Base-by-base conservation (phyloP, 2,329 filamentous ascomycete genomes). In the Cercospora beticola region DNA sequence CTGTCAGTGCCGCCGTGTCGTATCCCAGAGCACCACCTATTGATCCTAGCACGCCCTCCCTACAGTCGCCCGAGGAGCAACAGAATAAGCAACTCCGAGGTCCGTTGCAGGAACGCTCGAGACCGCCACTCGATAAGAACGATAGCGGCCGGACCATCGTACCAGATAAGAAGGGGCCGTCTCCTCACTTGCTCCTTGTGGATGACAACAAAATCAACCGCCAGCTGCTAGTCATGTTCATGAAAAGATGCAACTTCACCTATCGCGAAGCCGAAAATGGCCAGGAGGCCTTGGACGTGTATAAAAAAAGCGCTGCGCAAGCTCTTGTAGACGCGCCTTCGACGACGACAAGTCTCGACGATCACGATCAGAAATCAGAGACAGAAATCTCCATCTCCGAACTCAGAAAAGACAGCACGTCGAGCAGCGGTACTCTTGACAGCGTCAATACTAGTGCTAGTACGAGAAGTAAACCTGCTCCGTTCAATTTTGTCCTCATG, bases 401-500 rank as follows among this genome's bases (percentile, higher is more conserved):
- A 62, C 21, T 52, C 7, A 18, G 30, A 31, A 61, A 58, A 36
- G 65, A 66, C 14, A 62, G 54, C 30, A 56, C 26, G 8, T 64
- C 46, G n/a, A 64, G 62, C 62, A 54, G 16, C 46, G 52, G 14
- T 21, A 52, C 46, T 52, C 18, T 52, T 9, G 18, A 23, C 12
- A 52, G 46, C 46, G 21, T 52, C 12, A 52, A 23, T 1, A 52
- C 46, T 21, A 52, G 18, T 10, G 28, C 43, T 16, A 63, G 61
- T 18, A 40, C 61, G 18, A 64, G 62, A 18, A 64, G 14, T 26
- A 64, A 16, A 43, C 62, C 62, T 26, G 49, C 62, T 18, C 62
- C 62, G 6, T 73, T 73, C 30, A 66, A 73, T 23, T 71, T 85
- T 54, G 81, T 86, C 1, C 80, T 86, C 16, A 86, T 86, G 83